Percentiles rank a stretch among this genome's conserved stretches.
These are phyloP conservation scores for Saccharomycopsis fibuligera DNA, from an alignment of 805 yeast genomes.

Conservation along the genomic window DNA sequence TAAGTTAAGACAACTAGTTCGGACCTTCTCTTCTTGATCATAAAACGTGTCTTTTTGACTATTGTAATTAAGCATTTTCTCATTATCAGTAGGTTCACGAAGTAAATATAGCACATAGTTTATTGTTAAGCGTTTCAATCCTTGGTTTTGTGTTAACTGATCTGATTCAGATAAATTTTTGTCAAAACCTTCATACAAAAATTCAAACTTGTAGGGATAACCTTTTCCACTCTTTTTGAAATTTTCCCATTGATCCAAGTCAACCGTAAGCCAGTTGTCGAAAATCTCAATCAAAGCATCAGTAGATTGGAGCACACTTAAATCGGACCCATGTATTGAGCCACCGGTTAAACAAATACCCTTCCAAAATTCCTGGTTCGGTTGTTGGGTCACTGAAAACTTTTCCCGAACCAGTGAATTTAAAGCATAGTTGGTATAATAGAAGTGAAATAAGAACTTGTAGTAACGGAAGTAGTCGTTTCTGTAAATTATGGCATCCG, in stretches of 20 bases:
- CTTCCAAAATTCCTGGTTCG: slow-evolving; percentile 40
- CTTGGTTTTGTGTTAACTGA: too few relatives aligned
- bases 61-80: slow-evolving; percentile 7
- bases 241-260: too few relatives aligned
- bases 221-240: too few relatives aligned
- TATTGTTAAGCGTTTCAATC: too few relatives aligned
- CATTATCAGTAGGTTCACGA: too few relatives aligned
- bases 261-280: slow-evolving; percentile 15
- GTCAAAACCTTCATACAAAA: too few relatives aligned
- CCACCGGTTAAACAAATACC: slow-evolving; percentile 53
- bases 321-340: slow-evolving; percentile 45
- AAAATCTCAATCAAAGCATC: slow-evolving; percentile 32
- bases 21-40: slow-evolving; percentile 13
- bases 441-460: slow-evolving; percentile 13
- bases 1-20: slow-evolving; percentile 15
- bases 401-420: slow-evolving; percentile 22
- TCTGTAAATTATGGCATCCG: background rate
- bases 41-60: slow-evolving; percentile 2
- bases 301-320: slow-evolving; percentile 38
- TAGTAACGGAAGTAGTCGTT: slow-evolving; percentile 14
- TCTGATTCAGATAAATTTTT: too few relatives aligned
- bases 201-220: too few relatives aligned
- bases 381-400: too few relatives aligned
- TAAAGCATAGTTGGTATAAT: slow-evolving; percentile 27
- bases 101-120: too few relatives aligned